Evolutionary conservation across 2,329 filamentous ascomycete species (phyloP), one percentile per base, ranked within the genome.

Genomic region (Paraphoma sp.): DNA sequence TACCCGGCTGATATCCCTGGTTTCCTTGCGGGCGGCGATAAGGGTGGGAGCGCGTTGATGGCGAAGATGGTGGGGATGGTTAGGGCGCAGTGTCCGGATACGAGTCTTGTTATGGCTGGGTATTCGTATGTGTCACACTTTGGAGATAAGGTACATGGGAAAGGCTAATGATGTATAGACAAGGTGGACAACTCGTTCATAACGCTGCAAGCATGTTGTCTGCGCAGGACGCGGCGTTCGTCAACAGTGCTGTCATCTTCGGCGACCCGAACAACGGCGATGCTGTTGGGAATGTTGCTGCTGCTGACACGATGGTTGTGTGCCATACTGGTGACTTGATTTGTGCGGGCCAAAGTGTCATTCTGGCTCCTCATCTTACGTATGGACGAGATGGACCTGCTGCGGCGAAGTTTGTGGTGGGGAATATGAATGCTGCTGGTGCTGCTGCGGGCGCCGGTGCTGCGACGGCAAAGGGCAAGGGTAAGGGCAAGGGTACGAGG

Each of bases 1-100:
- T 87, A 86, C 63, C 72, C 79, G 2, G 84, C 84, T n/a, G 61
- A 67, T 33, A 54, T 75, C 10, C 59, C 64, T 3, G 83, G 83
- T 0, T 84, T 83, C 59, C 67, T 83, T 4, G 72, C 71, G 11
- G 80, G 81, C 6, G 83, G 83, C 1, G 81, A 83, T 59, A 62
- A 67, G 4, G 67, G 53, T 9, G 82, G 83, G 6, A 80, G 79
- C 49, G 64, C 66, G 40, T 76, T 71, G 53, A 83, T 85, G 80
- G 78, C 79, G 41, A 63, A 75, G 28, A 68, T 72, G 64, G 71
- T 76, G 1, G 67, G 64, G n/a, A 65, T 79, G 59, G 79, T 80
- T 6, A 71, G 75, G 42, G 62, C 65, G 14, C 69, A 75, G 41
- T 83, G 81, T 57, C 81, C 81, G 6, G 67, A 75, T 48, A 83